phyloP scores from a whole-genome alignment of 768 basidiomycete species.

The Lactarius sanguifluus region DNA sequence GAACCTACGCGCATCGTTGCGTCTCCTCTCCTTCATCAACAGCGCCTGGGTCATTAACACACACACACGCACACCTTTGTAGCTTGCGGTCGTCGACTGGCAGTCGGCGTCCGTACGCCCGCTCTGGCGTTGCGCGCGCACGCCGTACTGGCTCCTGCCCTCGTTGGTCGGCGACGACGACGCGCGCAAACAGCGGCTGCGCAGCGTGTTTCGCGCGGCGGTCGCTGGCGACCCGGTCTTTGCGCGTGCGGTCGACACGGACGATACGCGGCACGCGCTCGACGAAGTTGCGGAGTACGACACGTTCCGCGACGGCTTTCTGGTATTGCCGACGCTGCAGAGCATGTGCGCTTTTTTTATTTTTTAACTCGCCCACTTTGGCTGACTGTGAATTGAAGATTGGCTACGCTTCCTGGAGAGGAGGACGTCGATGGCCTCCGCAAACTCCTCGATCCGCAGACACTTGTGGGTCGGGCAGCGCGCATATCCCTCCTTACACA shows the following conservation, averaged over 20 bases:
- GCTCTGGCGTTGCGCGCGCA: constrained; percentile 38
- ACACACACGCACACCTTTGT: neutral
- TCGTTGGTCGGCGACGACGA: constrained; percentile 32
- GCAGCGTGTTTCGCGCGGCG: constrained; percentile 32
- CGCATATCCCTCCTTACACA: constrained; percentile 34
- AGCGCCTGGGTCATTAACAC: neutral
- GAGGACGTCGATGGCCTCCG: constrained; percentile 37
- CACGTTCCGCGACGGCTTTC: constrained; percentile 38
- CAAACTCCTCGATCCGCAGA: constrained; percentile 37
- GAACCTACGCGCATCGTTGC: constrained; percentile 36
- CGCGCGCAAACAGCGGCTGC: constrained; percentile 27
- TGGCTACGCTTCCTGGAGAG: constrained; percentile 39
- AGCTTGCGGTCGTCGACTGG: constrained; percentile 37
- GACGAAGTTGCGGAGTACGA: constrained; percentile 39
- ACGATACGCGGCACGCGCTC: constrained; percentile 36
- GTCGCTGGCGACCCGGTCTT: constrained; percentile 33
- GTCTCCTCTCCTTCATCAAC: constrained; percentile 9
- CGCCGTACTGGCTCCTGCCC: constrained; percentile 36
- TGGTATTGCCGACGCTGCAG: constrained; percentile 38
- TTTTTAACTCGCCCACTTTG: no score
- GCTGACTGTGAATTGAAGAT: constrained; percentile 24
- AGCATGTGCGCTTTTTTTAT: constrained; percentile 34
- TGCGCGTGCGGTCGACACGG: constrained; percentile 34
- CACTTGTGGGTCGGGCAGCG: constrained; percentile 33
- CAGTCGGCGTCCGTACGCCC: constrained; percentile 34